These are phyloP conservation scores for Fomitopsis palustris DNA, from an alignment of 1,284 basidiomycete species.

Conservation along the genomic window DNA sequence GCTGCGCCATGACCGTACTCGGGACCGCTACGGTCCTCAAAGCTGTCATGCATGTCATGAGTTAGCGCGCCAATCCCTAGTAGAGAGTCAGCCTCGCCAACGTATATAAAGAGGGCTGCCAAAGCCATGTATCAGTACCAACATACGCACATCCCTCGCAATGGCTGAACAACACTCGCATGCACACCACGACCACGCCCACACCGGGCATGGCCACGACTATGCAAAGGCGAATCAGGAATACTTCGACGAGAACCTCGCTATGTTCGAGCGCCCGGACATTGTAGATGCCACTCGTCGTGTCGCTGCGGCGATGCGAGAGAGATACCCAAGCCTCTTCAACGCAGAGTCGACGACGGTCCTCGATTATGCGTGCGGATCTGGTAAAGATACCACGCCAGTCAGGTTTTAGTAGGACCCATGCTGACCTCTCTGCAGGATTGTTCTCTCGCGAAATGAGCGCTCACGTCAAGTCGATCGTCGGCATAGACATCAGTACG, in stretches of 20 bases:
- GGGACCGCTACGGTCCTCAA: not conserved
- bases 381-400: conserved; percentile 35
- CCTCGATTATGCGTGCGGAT: conserved; percentile 68
- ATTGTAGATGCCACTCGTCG: conserved; percentile 26
- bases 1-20: not conserved
- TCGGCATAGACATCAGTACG: conserved; percentile 67
- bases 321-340: conserved; percentile 38
- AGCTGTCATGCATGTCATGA: not conserved
- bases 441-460: conserved; percentile 54
- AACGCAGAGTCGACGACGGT: conserved; percentile 48
- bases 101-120: not conserved
- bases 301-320: conserved; percentile 37
- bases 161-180: not conserved
- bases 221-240: conserved; percentile 24
- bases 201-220: not conserved
- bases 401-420: not conserved
- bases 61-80: no score
- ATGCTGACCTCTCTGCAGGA: conserved; percentile 32
- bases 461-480: conserved; percentile 46
- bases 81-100: no score
- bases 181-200: not conserved
- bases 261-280: conserved; percentile 25
- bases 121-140: not conserved
- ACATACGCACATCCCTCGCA: not conserved
- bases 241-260: conserved; percentile 25